These are phyloP conservation scores for Pythium inflatum DNA, from an alignment of 352 stramenopile species.

Conservation along the genomic window DNA sequence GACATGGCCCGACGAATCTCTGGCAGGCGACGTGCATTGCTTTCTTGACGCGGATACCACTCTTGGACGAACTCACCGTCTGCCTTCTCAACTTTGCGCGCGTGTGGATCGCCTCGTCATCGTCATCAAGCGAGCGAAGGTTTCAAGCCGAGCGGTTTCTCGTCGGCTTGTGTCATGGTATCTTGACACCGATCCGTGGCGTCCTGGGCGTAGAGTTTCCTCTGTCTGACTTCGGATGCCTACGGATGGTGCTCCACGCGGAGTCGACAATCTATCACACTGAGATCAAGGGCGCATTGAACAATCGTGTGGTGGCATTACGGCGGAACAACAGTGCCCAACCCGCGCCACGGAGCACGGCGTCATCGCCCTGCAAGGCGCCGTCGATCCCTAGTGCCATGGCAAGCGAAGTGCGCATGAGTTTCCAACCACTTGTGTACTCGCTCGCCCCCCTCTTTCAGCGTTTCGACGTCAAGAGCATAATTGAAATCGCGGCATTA, in stretches of 20 bases:
- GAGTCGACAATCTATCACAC: conserved; percentile 60
- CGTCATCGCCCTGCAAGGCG: conserved; percentile 51
- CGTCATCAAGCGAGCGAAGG: not conserved
- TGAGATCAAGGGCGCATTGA: not conserved
- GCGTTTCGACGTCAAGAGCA: conserved; percentile 73
- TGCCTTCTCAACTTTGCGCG: conserved; percentile 64
- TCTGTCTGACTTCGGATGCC: conserved; percentile 34
- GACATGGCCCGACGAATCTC: conserved; percentile 26
- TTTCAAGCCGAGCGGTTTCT: conserved; percentile 43
- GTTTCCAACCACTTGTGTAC: conserved; percentile 70
- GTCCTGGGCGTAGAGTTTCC: conserved; percentile 68
- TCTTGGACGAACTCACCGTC: conserved; percentile 55
- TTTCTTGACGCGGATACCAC: conserved; percentile 70
- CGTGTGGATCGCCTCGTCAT: conserved; percentile 45
- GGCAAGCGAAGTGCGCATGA: conserved; percentile 24
- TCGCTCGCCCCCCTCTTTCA: conserved; percentile 71
- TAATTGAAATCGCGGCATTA: conserved; percentile 68
- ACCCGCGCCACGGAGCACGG: not conserved
- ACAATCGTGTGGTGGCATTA: conserved; percentile 5
- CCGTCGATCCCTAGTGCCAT: conserved; percentile 43
- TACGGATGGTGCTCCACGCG: conserved; percentile 56
- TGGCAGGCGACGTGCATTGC: conserved; percentile 77
- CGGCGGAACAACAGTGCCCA: conserved; percentile 15
- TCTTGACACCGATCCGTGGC: conserved; percentile 65
- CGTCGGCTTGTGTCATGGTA: conserved; percentile 54